Evolutionary conservation across 495 filamentous ascomycete genomes (phyloP), one percentile per base, ranked within the genome.

Genomic region (Penicillium herquei): DNA sequence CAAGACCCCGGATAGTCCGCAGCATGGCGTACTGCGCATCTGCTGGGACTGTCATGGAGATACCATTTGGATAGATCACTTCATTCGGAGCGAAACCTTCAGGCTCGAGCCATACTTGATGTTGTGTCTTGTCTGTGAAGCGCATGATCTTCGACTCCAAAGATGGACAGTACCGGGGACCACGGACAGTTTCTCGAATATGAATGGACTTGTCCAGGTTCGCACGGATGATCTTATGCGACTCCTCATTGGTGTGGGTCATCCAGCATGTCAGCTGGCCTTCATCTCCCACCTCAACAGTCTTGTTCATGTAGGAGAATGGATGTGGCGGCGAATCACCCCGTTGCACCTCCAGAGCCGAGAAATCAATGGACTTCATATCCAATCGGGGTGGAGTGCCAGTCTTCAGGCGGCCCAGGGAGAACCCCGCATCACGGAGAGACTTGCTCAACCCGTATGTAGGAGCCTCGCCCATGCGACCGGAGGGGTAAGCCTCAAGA

Each of bases 81-180:
- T 96, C 84, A 68, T 84, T 94, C 4, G 76, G 76, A 55, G 92
- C 81, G 66, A 97, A 94, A 13, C 94, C 94, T 76, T 98, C 94
- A 0, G 95, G 94, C 66, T 98, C 94, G 6, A 98, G 83, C 94
- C 94, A 98, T 40, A 98, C 85, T 49, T 91, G 87, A 65, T 98
- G 94, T 17, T 75, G 77, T n/a, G 83, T 75, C 65, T 87, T 90
- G 52, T 91, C 73, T 14, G 79, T 76, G 68, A 98, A 98, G 11
- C 91, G 85, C 37, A 97, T 90, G 45, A 98, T 80, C 70, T 98
- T 98, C 21, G 92, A 91, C 69, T 98, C 94, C 11, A 98, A 77
- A 0, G 93, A 97, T 1, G 94, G 94, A 63, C 94, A 98, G 64
- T 98, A 98, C 51, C 94, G 80, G 3, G 94, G 94, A 0, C 94